These are phyloP conservation scores for Aspergillus sp. DNA, from an alignment of 2,329 filamentous ascomycete genomes.

Conservation along the genomic window DNA sequence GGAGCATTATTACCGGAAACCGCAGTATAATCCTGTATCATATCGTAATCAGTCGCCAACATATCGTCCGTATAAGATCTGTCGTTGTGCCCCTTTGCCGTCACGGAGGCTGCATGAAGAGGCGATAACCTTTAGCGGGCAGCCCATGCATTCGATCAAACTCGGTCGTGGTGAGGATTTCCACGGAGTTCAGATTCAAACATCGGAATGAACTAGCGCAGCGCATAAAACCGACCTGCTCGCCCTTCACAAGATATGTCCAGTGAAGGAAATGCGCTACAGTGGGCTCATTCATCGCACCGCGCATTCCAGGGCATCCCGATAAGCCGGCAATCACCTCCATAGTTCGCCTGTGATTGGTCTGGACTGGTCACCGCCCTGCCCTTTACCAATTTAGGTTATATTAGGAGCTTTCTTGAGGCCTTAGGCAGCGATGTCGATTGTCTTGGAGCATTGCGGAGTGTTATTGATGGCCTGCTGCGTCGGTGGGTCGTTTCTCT, in stretches of 20 bases:
- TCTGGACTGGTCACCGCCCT: constrained; percentile 6
- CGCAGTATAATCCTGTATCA: not conserved
- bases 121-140: not conserved
- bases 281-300: not conserved
- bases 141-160: not conserved
- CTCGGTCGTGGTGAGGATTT: not conserved
- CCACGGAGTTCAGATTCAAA: too few relatives aligned
- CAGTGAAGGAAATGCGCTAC: not conserved
- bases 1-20: not conserved
- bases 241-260: not conserved
- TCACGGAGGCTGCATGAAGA: not conserved
- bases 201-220: not conserved
- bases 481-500: too few relatives aligned
- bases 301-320: not conserved
- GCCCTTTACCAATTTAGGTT: constrained; percentile 11
- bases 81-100: not conserved
- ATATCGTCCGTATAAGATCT: not conserved
- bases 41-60: not conserved
- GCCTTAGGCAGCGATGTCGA: too few relatives aligned
- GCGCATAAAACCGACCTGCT: not conserved
- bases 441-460: too few relatives aligned
- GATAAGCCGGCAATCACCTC: not conserved
- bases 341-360: constrained; percentile 10
- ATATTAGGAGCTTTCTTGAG: not conserved
- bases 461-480: too few relatives aligned